Evolutionary conservation across 2,329 filamentous ascomycete genomes (phyloP).

Genomic region (Cladobotryum protrusum): DNA sequence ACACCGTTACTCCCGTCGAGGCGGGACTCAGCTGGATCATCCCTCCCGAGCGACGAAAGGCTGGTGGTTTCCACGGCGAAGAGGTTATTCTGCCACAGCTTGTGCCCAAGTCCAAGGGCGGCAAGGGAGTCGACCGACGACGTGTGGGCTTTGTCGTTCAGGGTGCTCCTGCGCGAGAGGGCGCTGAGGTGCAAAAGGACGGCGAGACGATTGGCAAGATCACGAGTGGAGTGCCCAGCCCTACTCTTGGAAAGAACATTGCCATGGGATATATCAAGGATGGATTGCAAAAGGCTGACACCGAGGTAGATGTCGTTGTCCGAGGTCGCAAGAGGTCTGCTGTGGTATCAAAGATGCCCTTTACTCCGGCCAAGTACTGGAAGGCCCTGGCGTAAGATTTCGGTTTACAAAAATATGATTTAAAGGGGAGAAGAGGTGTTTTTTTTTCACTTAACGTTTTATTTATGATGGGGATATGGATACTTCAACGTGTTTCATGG

Average conservation of each 20-base stretch:
- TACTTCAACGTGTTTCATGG: slow-evolving; percentile 17
- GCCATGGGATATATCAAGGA: slow-evolving; percentile 90
- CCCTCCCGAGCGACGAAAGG: slow-evolving; percentile 62
- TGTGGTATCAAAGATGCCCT: slow-evolving; percentile 81
- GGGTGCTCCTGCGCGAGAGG: slow-evolving; percentile 84
- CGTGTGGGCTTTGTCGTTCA: slow-evolving; percentile 77
- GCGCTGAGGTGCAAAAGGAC: slow-evolving; percentile 66
- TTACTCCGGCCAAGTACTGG: slow-evolving; percentile 72
- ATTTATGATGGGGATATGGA: slow-evolving; percentile 7
- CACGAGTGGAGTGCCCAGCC: slow-evolving; percentile 86
- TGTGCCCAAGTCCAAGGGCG: slow-evolving; percentile 65
- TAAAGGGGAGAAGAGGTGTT: neutral
- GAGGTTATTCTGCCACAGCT: slow-evolving; percentile 73
- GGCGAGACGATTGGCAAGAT: slow-evolving; percentile 68
- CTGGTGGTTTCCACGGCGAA: slow-evolving; percentile 77
- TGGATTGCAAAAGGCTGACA: slow-evolving; percentile 76
- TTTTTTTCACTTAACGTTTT: slow-evolving; percentile 7
- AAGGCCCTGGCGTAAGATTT: slow-evolving; percentile 14
- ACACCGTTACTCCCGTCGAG: slow-evolving; percentile 57
- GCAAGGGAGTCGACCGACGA: slow-evolving; percentile 60
- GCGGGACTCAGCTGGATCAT: slow-evolving; percentile 69
- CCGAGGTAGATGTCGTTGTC: slow-evolving; percentile 71
- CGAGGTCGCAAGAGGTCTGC: slow-evolving; percentile 71
- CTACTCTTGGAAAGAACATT: slow-evolving; percentile 81
- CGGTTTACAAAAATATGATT: too few relatives aligned